phyloP scores from a whole-genome alignment of 1,284 basidiomycete genomes.

The Taiwanofungus camphoratus region DNA sequence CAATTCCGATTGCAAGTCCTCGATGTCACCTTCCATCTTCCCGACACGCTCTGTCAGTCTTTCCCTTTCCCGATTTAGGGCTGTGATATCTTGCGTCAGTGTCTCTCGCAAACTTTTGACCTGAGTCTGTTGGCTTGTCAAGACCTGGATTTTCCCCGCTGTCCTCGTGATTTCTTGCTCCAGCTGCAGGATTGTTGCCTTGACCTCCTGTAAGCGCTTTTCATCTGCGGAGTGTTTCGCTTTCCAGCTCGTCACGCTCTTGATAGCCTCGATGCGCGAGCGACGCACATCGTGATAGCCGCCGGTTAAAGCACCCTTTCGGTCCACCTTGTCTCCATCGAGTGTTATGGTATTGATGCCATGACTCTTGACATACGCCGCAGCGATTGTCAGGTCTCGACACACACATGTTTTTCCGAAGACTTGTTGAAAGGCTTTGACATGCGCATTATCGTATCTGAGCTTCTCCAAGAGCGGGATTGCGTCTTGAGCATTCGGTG shows the following conservation, averaged over 20 bases:
- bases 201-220: slow-evolving; percentile 68
- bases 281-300: slow-evolving; percentile 92
- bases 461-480: slow-evolving; percentile 86
- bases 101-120: slow-evolving; percentile 66
- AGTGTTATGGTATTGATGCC: slow-evolving; percentile 96
- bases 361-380: slow-evolving; percentile 92
- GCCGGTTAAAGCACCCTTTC: slow-evolving; percentile 93
- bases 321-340: slow-evolving; percentile 96
- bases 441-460: slow-evolving; percentile 64
- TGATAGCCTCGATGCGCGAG: slow-evolving; percentile 87
- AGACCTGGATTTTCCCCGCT: slow-evolving; percentile 70
- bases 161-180: slow-evolving; percentile 87
- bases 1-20: slow-evolving; percentile 72
- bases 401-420: slow-evolving; percentile 98
- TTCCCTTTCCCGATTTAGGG: slow-evolving; percentile 68
- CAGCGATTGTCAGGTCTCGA: slow-evolving; percentile 85
- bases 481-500: slow-evolving; percentile 82
- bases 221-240: slow-evolving; percentile 66
- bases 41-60: slow-evolving; percentile 56
- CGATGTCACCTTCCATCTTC: slow-evolving; percentile 63
- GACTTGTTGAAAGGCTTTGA: slow-evolving; percentile 94
- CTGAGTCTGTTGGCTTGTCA: slow-evolving; percentile 68
- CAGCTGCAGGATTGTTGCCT: slow-evolving; percentile 57
- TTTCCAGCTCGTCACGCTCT: slow-evolving; percentile 74
- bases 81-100: slow-evolving; percentile 58